Conservation (phyloP, 768 basidiomycete genomes). For the Amanita phalloides region DNA sequence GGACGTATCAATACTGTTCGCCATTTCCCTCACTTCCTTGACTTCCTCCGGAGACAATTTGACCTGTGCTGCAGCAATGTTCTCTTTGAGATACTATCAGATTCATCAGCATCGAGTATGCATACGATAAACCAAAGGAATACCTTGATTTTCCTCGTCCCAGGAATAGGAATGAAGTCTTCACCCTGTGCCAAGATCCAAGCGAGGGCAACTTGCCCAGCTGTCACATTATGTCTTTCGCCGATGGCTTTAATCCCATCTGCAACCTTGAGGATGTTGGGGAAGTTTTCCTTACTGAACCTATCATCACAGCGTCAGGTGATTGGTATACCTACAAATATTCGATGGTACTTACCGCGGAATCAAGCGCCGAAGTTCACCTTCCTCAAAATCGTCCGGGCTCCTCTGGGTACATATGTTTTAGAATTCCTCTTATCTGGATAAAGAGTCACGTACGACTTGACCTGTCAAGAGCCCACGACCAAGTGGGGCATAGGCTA, state of each 20-base stretch:
- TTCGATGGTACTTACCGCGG: conserved; percentile 15
- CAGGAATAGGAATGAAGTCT: conserved; percentile 38
- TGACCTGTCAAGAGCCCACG: conserved; percentile 39
- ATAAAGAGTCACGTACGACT: conserved; percentile 16
- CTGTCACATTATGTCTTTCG: conserved; percentile 26
- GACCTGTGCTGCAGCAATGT: conserved; percentile 23
- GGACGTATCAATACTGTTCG: conserved; percentile 19
- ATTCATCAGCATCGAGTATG: neutral
- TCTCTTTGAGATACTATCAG: conserved; percentile 18
- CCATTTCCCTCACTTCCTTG: conserved; percentile 22
- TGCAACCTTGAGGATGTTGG: conserved; percentile 32
- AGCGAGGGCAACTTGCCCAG: conserved; percentile 38
- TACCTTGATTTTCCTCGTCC: conserved; percentile 30
- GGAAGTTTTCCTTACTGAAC: conserved; percentile 33
- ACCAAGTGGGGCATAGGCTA: conserved; percentile 41
- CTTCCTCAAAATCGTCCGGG: conserved; percentile 19
- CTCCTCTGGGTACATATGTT: conserved; percentile 17
- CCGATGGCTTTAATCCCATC: conserved; percentile 27
- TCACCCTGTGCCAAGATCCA: conserved; percentile 38
- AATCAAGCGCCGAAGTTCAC: conserved; percentile 14
- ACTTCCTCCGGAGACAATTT: conserved; percentile 26
- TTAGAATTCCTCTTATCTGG: neutral
- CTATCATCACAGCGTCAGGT: conserved; percentile 8
- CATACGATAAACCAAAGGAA: neutral
- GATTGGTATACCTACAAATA: too few species aligned